Percentiles rank a stretch among this genome's conserved stretches.
phyloP scores from a whole-genome alignment of 768 basidiomycete species.

The Collybiopsis luxurians region DNA sequence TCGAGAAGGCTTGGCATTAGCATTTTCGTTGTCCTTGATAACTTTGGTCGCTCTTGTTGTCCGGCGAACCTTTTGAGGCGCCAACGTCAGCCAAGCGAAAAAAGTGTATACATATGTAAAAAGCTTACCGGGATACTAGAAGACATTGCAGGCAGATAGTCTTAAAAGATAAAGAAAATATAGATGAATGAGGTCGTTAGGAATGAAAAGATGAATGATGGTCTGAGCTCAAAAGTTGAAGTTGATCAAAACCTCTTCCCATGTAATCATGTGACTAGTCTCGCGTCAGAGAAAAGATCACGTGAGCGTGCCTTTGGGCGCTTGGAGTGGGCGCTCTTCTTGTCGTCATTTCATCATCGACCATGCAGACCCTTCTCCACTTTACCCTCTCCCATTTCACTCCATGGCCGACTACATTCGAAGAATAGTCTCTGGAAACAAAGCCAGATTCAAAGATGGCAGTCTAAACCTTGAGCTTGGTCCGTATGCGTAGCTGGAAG shows the following conservation, averaged over 20 bases:
- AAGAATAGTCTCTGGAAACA: slow-evolving; percentile 77
- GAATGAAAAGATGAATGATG: background rate
- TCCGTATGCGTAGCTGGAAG: slow-evolving; percentile 19
- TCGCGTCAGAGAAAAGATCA: no score
- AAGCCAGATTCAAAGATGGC: slow-evolving; percentile 72
- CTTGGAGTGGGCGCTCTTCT: no score
- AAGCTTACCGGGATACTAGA: slow-evolving; percentile 44
- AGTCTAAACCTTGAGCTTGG: slow-evolving; percentile 69
- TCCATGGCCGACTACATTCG: slow-evolving; percentile 65
- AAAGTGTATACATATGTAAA: slow-evolving; percentile 6
- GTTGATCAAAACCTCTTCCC: no score
- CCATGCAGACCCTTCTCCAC: no score
- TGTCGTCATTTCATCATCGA: no score
- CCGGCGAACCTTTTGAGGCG: slow-evolving; percentile 9
- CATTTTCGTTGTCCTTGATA: slow-evolving; percentile 12
- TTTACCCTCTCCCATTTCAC: no score
- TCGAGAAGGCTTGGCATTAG: slow-evolving; percentile 12
- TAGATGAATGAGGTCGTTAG: background rate
- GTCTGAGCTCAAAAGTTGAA: no score
- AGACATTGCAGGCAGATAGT: slow-evolving; percentile 30
- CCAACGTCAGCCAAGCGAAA: background rate
- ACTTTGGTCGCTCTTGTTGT: background rate
- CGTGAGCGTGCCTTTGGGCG: no score
- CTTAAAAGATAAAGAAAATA: background rate
- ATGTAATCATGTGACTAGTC: no score